A percentile compares a stretch with the other conserved stretches of the same genome.
These are phyloP conservation scores for Podaxis rugospora DNA, from an alignment of 768 basidiomycete genomes.

Conservation along the genomic window DNA sequence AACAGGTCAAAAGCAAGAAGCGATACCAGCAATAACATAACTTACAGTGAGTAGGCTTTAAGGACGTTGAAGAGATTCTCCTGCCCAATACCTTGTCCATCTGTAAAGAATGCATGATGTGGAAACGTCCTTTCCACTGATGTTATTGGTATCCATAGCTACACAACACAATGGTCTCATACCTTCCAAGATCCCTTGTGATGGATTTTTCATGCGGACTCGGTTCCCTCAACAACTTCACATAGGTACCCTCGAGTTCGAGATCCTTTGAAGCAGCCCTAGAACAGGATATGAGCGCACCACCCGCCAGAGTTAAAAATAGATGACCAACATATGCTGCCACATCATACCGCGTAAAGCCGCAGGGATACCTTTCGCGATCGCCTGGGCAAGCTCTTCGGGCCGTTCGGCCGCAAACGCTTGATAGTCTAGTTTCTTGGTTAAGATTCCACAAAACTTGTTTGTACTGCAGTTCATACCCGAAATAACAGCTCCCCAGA, in stretches of 20 bases:
- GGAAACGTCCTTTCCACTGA: conserved; percentile 75
- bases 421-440: conserved; percentile 68
- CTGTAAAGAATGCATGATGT: conserved; percentile 92
- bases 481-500: conserved; percentile 94
- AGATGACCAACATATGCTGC: conserved; percentile 75
- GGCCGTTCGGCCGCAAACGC: conserved; percentile 76
- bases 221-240: conserved; percentile 73
- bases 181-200: conserved; percentile 86
- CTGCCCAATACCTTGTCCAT: conserved; percentile 92
- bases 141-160: conserved; percentile 5
- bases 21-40: conserved; percentile 2
- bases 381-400: conserved; percentile 79
- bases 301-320: conserved; percentile 1
- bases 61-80: conserved; percentile 97
- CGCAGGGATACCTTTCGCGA: conserved; percentile 87
- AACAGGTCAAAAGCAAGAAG: not conserved
- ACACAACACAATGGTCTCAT: conserved; percentile 13
- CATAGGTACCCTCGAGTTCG: conserved; percentile 79
- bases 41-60: conserved; percentile 93
- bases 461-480: conserved; percentile 34
- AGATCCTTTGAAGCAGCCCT: conserved; percentile 94
- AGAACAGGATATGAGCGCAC: conserved; percentile 6
- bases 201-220: conserved; percentile 95
- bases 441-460: not conserved
- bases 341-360: conserved; percentile 92